These are phyloP conservation scores for Lagenidium giganteum DNA, from an alignment of 352 stramenopile species.

Conservation along the genomic window DNA sequence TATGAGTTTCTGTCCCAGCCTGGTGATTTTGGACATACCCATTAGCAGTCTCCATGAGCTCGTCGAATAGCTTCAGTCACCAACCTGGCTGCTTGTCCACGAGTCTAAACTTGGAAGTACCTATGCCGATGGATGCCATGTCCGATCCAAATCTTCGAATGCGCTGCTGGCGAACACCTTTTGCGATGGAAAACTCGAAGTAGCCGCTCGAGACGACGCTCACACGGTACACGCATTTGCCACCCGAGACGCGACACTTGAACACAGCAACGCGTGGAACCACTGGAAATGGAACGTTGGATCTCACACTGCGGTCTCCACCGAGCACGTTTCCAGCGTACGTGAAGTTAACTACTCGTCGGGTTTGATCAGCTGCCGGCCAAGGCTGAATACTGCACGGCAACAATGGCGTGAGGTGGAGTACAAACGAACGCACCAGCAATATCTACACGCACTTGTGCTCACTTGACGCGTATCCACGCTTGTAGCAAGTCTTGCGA, in stretches of 20 bases:
- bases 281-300: slow-evolving; percentile 60
- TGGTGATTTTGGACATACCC: too few species aligned
- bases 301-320: slow-evolving; percentile 57
- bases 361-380: slow-evolving; percentile 10
- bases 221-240: slow-evolving; percentile 30
- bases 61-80: too few species aligned
- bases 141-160: slow-evolving; percentile 11
- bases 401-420: too few species aligned
- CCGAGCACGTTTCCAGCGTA: slow-evolving; percentile 43
- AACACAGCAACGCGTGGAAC: slow-evolving; percentile 59
- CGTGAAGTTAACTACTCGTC: slow-evolving; percentile 39
- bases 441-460: too few species aligned
- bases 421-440: too few species aligned
- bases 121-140: slow-evolving; percentile 69
- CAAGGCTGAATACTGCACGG: too few species aligned
- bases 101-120: slow-evolving; percentile 43
- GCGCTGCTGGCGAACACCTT: slow-evolving; percentile 17
- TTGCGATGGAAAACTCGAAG: slow-evolving; percentile 72
- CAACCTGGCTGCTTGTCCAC: slow-evolving; percentile 62
- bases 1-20: slow-evolving; percentile 62
- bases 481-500: too few species aligned
- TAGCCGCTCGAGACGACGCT: slow-evolving; percentile 59
- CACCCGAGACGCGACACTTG: slow-evolving; percentile 16
- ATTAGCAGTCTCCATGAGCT: neutral
- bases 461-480: too few species aligned